phyloP scores from a whole-genome alignment of 345 rosid genomes.

The Arabidopsis thaliana region DNA sequence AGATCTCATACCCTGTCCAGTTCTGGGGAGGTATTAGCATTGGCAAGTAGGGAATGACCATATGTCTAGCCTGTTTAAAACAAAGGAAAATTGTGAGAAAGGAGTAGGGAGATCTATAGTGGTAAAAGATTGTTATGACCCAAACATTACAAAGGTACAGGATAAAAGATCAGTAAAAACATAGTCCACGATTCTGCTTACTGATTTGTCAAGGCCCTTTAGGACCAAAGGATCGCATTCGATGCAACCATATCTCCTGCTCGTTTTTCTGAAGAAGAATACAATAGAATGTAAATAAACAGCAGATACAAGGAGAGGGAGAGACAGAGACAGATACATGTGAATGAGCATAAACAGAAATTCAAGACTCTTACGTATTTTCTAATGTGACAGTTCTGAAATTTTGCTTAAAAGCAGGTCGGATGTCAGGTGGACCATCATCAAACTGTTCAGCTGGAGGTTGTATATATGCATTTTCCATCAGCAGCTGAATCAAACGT shows the following conservation, averaged over 20 bases:
- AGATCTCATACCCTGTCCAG: conserved; percentile 87
- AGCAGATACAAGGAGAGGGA: neutral
- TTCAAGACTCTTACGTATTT: conserved; percentile 56
- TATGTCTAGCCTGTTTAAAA: conserved; percentile 83
- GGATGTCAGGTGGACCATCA: conserved; percentile 82
- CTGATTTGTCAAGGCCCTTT: conserved; percentile 91
- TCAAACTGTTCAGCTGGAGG: conserved; percentile 76
- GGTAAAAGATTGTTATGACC: conserved; percentile 25
- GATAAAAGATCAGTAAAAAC: conserved; percentile 16
- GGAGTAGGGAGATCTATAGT: conserved; percentile 19
- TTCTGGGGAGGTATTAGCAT: conserved; percentile 91
- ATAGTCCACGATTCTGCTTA: conserved; percentile 51
- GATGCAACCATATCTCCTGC: conserved; percentile 92
- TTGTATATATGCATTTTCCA: conserved; percentile 89
- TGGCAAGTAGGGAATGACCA: conserved; percentile 99
- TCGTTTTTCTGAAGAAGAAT: conserved; percentile 59
- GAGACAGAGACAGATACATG: conserved; percentile 30
- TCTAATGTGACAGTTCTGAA: conserved; percentile 65
- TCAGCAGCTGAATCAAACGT: conserved; percentile 80
- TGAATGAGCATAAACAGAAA: conserved; percentile 31
- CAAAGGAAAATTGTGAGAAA: conserved; percentile 38
- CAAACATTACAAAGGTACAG: conserved; percentile 28
- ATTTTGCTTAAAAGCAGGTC: conserved; percentile 89
- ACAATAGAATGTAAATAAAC: conserved; percentile 30
- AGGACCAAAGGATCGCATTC: conserved; percentile 85